Evolutionary conservation across 2,329 filamentous ascomycete species (phyloP).

Genomic region (Aspergillus quadrilineatus): DNA sequence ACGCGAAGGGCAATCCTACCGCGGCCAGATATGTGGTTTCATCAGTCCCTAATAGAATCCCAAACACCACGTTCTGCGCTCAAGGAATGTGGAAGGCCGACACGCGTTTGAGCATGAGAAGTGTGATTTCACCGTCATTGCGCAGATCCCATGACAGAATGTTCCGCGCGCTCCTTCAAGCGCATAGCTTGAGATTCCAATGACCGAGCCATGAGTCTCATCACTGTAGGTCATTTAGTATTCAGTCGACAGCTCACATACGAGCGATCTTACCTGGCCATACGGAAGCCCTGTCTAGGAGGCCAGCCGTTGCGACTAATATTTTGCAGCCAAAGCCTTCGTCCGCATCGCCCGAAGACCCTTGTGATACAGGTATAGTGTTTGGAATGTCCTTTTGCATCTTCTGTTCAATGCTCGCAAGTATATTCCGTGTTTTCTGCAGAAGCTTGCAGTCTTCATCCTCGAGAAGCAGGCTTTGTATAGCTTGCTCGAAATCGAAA

Average conservation of each 20-base stretch:
- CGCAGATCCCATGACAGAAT: conserved; percentile 29
- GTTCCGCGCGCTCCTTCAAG: conserved; percentile 59
- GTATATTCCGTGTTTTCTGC: conserved; percentile 75
- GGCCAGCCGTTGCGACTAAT: conserved; percentile 77
- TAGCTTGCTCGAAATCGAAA: conserved; percentile 75
- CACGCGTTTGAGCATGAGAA: background rate
- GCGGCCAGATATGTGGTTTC: too few relatives aligned
- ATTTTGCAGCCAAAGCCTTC: conserved; percentile 83
- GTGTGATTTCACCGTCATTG: background rate
- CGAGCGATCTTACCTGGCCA: conserved; percentile 72
- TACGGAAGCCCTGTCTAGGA: conserved; percentile 83
- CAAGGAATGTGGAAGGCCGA: background rate
- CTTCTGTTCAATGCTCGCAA: conserved; percentile 75
- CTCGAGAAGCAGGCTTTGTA: conserved; percentile 84
- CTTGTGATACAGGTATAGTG: conserved; percentile 52
- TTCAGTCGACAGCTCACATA: background rate
- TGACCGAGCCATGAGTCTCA: conserved; percentile 67
- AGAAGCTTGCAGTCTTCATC: conserved; percentile 87
- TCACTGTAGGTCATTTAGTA: conserved; percentile 49
- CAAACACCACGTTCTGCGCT: background rate
- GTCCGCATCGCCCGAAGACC: conserved; percentile 59
- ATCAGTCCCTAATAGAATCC: too few relatives aligned
- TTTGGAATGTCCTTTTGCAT: conserved; percentile 63
- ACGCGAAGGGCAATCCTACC: too few relatives aligned
- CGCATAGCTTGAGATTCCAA: conserved; percentile 64